Evolutionary conservation across 148 eudicot genomes (phyloP).

Genomic region (Fagopyrum homotropicum): DNA sequence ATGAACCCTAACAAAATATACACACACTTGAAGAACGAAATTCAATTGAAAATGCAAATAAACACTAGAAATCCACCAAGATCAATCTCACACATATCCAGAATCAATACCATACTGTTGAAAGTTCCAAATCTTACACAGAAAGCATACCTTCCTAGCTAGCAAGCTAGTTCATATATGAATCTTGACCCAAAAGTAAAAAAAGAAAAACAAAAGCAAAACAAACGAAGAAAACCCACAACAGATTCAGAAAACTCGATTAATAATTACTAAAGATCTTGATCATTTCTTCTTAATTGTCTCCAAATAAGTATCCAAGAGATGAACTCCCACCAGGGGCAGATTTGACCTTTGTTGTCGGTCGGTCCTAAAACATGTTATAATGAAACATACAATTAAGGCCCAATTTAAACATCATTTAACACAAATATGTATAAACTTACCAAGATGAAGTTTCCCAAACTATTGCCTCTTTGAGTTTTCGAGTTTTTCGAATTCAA

Average conservation of each 20-base stretch:
- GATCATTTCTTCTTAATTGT: slow-evolving; percentile 31
- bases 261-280: too few relatives aligned
- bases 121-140: background rate
- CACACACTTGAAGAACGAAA: background rate
- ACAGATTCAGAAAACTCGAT: background rate
- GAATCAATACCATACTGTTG: too few relatives aligned
- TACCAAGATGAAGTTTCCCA: slow-evolving; percentile 53
- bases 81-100: background rate
- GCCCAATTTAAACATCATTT: background rate
- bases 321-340: slow-evolving; percentile 83
- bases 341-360: slow-evolving; percentile 64
- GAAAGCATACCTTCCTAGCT: background rate
- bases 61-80: background rate
- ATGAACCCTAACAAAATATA: background rate
- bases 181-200: background rate
- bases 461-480: slow-evolving; percentile 40
- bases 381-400: background rate
- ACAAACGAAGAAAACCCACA: background rate
- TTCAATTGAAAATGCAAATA: background rate
- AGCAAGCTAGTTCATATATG: background rate
- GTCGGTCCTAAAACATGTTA: slow-evolving; percentile 41
- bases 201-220: background rate
- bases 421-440: slow-evolving; percentile 18
- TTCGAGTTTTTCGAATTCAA: slow-evolving; percentile 14
- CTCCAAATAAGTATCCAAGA: slow-evolving; percentile 80